A percentile compares a stretch with the other conserved stretches of the same genome.
phyloP scores from a whole-genome alignment of 139 green algal genomes.

The Tetradesmus lagerheimii region DNA sequence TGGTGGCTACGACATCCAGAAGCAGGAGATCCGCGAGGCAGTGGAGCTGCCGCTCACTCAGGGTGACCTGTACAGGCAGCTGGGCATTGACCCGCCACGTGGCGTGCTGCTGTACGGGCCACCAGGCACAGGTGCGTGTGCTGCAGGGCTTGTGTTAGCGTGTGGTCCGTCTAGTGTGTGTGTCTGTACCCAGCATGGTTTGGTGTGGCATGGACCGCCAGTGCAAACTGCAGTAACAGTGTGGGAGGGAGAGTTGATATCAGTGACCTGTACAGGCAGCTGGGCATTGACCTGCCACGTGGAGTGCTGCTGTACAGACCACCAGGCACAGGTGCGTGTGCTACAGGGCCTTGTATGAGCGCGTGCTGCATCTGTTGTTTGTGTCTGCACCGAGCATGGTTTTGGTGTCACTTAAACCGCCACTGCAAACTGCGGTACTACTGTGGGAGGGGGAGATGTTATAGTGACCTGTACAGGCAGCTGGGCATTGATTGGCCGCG shows the following conservation, averaged over 20 bases:
- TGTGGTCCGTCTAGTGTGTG: too few relatives aligned
- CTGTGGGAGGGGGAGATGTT: too few relatives aligned
- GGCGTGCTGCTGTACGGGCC: slow-evolving; percentile 98
- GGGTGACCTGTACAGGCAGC: slow-evolving; percentile 95
- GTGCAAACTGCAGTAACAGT: slow-evolving; percentile 75
- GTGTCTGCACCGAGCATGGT: too few relatives aligned
- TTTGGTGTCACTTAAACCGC: too few relatives aligned
- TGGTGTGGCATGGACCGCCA: background rate
- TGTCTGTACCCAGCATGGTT: background rate
- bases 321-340: slow-evolving; percentile 71
- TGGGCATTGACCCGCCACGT: slow-evolving; percentile 97
- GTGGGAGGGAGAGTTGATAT: too few relatives aligned
- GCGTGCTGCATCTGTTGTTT: background rate
- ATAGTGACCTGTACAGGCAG: slow-evolving; percentile 95
- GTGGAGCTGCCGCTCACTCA: slow-evolving; percentile 99
- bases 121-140: slow-evolving; percentile 74
- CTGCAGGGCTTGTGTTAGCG: too few relatives aligned
- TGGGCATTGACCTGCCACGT: slow-evolving; percentile 88
- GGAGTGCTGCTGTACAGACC: slow-evolving; percentile 97
- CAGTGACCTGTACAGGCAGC: background rate
- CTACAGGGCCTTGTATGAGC: background rate
- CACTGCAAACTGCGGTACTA: too few relatives aligned
- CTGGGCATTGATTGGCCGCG: slow-evolving; percentile 98
- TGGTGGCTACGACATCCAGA: slow-evolving; percentile 98
- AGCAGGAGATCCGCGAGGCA: slow-evolving; percentile 99